These are phyloP conservation scores for Cucumis sativus DNA, from an alignment of 306 rosid genomes.

Conservation along the genomic window Cucumber_9930_V3 NC_026660.2:23182501-23183000, in stretches of 20 bases:
- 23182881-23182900: constrained; percentile 8
- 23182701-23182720: not conserved
- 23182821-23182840: constrained; percentile 16
- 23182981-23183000: constrained; percentile 10
- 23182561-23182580: too few species aligned
- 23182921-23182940: not conserved
- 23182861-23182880: constrained; percentile 22
- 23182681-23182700: not conserved
- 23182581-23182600: too few species aligned
- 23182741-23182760: too few species aligned
- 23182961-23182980: constrained; percentile 16
- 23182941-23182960: constrained; percentile 25
- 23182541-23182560: too few species aligned
- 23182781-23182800: not conserved
- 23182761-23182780: not conserved
- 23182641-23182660: too few species aligned
- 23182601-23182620: too few species aligned
- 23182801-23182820: not conserved
- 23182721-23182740: not conserved
- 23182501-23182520: too few species aligned
- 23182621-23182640: too few species aligned
- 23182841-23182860: not conserved
- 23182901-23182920: not conserved
- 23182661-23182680: not conserved
- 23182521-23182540: too few species aligned